These are phyloP conservation scores for Liquidambar formosana DNA, from an alignment of 164 flowering plant species.

Conservation along the genomic window DNA sequence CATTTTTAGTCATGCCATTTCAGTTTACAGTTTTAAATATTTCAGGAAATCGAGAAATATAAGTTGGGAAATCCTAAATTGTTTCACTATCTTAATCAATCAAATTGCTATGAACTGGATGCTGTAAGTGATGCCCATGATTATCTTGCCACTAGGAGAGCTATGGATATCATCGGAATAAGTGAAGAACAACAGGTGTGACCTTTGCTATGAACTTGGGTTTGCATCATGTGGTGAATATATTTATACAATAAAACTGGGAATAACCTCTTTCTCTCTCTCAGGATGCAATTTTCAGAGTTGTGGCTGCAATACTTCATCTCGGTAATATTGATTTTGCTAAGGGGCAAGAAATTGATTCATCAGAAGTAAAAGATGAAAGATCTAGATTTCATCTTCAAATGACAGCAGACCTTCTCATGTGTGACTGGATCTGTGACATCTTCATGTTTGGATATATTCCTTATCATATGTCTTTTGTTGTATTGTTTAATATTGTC, in stretches of 20 bases:
- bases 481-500: conserved; percentile 2
- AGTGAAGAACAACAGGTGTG: conserved; percentile 74
- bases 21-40: background rate
- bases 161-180: conserved; percentile 87
- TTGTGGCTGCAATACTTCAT: conserved; percentile 89
- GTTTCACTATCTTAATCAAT: conserved; percentile 91
- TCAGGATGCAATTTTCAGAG: conserved; percentile 86
- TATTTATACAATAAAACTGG: background rate
- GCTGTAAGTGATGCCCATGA: conserved; percentile 71
- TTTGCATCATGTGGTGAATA: background rate
- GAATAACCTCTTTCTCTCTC: conserved; percentile 10
- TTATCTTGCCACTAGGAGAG: conserved; percentile 80
- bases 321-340: conserved; percentile 76
- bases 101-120: conserved; percentile 75
- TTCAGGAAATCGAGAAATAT: conserved; percentile 71
- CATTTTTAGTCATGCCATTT: background rate
- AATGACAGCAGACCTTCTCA: conserved; percentile 78
- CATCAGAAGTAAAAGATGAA: conserved; percentile 67
- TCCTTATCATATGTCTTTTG: conserved; percentile 7
- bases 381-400: conserved; percentile 68
- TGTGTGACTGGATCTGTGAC: conserved; percentile 33
- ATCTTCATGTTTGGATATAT: conserved; percentile 1
- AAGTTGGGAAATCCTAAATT: conserved; percentile 80
- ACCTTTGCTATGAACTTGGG: conserved; percentile 5
- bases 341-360: conserved; percentile 66